These are phyloP conservation scores for Flaveria floridana DNA, from an alignment of 140 eudicot genomes.

Conservation along the genomic window DNA sequence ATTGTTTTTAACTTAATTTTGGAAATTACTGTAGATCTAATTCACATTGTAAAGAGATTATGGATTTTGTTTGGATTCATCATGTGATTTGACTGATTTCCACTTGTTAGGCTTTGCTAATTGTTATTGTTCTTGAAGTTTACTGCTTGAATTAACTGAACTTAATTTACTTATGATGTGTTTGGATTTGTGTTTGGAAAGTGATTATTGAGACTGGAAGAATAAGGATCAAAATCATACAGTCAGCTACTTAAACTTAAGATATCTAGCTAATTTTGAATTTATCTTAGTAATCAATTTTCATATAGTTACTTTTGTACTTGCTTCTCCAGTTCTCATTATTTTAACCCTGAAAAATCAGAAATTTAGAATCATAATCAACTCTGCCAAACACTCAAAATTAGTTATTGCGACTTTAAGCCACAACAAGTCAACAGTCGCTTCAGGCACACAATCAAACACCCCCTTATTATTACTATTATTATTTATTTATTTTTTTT, in stretches of 20 bases:
- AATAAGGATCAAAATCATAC: too few species aligned
- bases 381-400: neutral
- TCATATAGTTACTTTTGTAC: too few species aligned
- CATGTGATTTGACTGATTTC: neutral
- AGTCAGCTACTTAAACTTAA: too few species aligned
- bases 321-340: neutral
- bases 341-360: neutral
- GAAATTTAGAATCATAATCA: neutral
- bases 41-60: constrained; percentile 4
- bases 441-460: neutral
- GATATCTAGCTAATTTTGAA: too few species aligned
- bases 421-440: neutral
- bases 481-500: too few species aligned
- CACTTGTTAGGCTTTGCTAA: neutral
- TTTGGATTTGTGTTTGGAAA: too few species aligned
- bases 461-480: too few species aligned
- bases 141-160: too few species aligned
- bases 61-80: constrained; percentile 1
- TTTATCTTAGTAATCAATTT: too few species aligned
- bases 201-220: too few species aligned
- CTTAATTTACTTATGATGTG: too few species aligned
- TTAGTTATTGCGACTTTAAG: neutral
- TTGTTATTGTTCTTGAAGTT: neutral
- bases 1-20: neutral
- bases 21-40: neutral